Percentiles rank a stretch among this genome's conserved stretches.
Evolutionary conservation across 768 basidiomycete genomes (phyloP).

Genomic region (Fomitopsis serialis): DNA sequence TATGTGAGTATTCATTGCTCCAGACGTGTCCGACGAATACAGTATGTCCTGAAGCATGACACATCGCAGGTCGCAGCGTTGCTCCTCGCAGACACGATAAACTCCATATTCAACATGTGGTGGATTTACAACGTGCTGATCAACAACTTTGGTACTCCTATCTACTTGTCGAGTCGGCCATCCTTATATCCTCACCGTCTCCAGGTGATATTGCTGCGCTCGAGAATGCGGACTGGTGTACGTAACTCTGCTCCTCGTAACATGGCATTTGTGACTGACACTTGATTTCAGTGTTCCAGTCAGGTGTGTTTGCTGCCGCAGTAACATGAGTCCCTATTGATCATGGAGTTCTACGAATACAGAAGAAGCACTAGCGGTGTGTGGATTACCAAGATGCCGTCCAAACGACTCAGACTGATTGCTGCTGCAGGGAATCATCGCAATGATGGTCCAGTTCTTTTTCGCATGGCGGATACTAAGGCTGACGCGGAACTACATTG

Average conservation of each 20-base stretch:
- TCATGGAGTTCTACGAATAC: background rate
- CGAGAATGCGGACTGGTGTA: constrained; percentile 12
- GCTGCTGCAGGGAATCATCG: constrained; percentile 18
- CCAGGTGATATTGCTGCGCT: constrained; percentile 1
- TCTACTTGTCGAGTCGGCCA: background rate
- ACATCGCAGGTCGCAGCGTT: constrained; percentile 31
- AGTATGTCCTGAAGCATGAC: background rate
- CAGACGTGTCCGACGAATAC: background rate
- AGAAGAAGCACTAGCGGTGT: background rate
- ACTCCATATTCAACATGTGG: constrained; percentile 32
- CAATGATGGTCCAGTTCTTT: constrained; percentile 9
- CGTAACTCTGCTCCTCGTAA: constrained; percentile 1
- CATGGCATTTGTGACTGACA: background rate
- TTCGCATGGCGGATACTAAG: constrained; percentile 19
- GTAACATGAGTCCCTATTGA: too few species aligned
- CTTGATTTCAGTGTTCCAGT: background rate
- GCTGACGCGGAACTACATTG: constrained; percentile 18
- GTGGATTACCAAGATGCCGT: background rate
- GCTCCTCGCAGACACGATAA: constrained; percentile 38
- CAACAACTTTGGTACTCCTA: constrained; percentile 32
- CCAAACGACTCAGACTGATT: background rate
- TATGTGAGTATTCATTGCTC: background rate
- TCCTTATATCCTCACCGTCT: background rate
- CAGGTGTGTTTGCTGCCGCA: background rate
- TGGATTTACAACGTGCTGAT: constrained; percentile 41